These are phyloP conservation scores for Sicyos edulis DNA, from an alignment of 306 rosid species.

Conservation along the genomic window DNA sequence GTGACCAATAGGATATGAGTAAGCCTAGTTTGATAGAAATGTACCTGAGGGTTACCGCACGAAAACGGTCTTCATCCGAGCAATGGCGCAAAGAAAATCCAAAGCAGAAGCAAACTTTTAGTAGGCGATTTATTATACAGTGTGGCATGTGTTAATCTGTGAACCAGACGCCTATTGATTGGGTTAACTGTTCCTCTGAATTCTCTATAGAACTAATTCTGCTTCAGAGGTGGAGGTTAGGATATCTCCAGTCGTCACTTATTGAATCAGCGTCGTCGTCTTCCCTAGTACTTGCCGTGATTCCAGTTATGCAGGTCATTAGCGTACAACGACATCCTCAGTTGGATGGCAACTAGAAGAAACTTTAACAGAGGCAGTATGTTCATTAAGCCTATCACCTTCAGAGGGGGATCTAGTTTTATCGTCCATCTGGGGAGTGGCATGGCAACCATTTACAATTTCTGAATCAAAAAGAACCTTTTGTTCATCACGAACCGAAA, in stretches of 20 bases:
- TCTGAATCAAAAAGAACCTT: constrained; percentile 22
- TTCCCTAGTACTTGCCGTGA: constrained; percentile 21
- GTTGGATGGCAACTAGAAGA: neutral
- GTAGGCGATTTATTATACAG: constrained; percentile 28
- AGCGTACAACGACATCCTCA: constrained; percentile 20
- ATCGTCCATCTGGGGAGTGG: neutral
- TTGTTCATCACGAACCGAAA: constrained; percentile 21
- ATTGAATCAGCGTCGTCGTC: constrained; percentile 4
- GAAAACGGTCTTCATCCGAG: constrained; percentile 32
- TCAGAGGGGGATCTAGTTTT: constrained; percentile 10
- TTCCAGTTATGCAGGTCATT: constrained; percentile 26
- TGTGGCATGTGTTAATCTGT: constrained; percentile 34
- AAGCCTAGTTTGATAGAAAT: constrained; percentile 45
- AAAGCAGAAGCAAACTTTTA: constrained; percentile 31
- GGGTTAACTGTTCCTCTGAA: constrained; percentile 22
- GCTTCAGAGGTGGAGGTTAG: constrained; percentile 20
- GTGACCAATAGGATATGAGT: constrained; percentile 31
- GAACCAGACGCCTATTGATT: constrained; percentile 33
- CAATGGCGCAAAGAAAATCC: constrained; percentile 41
- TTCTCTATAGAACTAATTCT: constrained; percentile 20
- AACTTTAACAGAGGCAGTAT: neutral
- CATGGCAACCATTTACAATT: constrained; percentile 8
- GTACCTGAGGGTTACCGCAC: constrained; percentile 37
- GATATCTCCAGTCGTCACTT: constrained; percentile 19
- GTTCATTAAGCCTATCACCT: neutral